Conservation (phyloP, 169 alveolate species). For the Eimeria falciformis region DNA sequence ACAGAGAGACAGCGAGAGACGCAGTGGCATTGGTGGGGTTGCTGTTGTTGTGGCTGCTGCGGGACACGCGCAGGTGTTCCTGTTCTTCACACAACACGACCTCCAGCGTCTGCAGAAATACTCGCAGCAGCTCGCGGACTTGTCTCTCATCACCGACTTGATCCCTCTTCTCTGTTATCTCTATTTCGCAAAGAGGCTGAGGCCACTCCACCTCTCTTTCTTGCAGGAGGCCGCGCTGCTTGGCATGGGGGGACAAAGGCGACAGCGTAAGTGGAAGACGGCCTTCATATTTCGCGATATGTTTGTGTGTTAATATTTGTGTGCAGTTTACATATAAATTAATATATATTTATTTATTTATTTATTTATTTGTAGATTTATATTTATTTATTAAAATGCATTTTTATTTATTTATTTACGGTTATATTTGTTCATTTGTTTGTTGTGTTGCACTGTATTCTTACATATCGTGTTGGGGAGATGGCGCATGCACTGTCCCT, state of each 20-base stretch:
- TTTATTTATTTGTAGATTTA: too few species aligned
- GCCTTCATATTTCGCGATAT: background rate
- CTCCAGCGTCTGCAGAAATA: constrained; percentile 70
- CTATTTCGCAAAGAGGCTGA: constrained; percentile 43
- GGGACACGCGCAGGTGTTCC: constrained; percentile 5
- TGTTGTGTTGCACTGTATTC: too few species aligned
- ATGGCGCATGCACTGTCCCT: too few species aligned
- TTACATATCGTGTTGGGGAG: too few species aligned
- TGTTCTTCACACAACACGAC: constrained; percentile 76
- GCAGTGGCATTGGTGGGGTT: background rate
- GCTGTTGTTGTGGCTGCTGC: background rate
- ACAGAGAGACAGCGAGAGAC: background rate
- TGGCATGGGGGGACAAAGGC: constrained; percentile 82
- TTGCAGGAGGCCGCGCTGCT: constrained; percentile 79
- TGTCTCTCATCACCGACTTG: constrained; percentile 73
- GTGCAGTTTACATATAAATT: background rate
- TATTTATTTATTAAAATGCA: too few species aligned
- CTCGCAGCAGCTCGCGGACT: constrained; percentile 78
- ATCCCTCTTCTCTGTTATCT: constrained; percentile 63
- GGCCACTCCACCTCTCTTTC: constrained; percentile 52
- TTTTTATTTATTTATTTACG: too few species aligned
- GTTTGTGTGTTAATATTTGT: background rate
- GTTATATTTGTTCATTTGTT: too few species aligned
- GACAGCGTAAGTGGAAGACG: constrained; percentile 57
- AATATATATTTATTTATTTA: too few species aligned